phyloP scores from a whole-genome alignment of 192 early-diverging fungal genomes.

The Hyaloraphidium curvatum region DNA sequence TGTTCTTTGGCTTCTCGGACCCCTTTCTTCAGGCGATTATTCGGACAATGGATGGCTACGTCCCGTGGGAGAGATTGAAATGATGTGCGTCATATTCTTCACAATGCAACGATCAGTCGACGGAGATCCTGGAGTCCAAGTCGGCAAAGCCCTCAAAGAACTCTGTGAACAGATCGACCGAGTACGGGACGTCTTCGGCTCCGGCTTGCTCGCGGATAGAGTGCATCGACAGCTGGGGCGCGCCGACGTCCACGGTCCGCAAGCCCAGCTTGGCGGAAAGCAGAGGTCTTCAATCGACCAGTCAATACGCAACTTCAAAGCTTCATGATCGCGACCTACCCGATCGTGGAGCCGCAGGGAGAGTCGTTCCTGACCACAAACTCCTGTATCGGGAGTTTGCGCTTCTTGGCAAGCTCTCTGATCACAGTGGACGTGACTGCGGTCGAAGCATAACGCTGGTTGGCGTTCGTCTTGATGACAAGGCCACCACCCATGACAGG shows the following conservation, averaged over 20 bases:
- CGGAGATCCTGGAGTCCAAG: slow-evolving; percentile 21
- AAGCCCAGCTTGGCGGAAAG: slow-evolving; percentile 80
- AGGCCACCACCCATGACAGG: slow-evolving; percentile 83
- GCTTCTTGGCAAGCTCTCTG: slow-evolving; percentile 56
- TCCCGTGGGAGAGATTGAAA: too few species aligned
- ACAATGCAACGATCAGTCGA: slow-evolving; percentile 18
- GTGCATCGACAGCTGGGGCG: slow-evolving; percentile 93
- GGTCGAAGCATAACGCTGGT: slow-evolving; percentile 61
- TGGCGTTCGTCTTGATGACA: slow-evolving; percentile 93
- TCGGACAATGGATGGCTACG: too few species aligned
- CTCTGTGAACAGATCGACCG: slow-evolving; percentile 68
- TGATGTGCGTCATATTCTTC: too few species aligned
- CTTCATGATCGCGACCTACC: too few species aligned
- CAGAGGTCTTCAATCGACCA: too few species aligned
- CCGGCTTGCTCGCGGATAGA: slow-evolving; percentile 85
- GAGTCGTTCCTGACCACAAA: slow-evolving; percentile 77
- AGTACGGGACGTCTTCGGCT: slow-evolving; percentile 62
- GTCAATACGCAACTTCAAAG: too few species aligned
- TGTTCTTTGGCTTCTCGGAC: background rate
- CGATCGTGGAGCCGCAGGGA: slow-evolving; percentile 91
- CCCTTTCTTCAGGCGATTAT: background rate
- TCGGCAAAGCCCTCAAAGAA: slow-evolving; percentile 28
- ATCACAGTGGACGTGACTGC: slow-evolving; percentile 28
- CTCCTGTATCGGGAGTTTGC: slow-evolving; percentile 51
- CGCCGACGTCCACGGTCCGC: slow-evolving; percentile 85